Percentiles rank a stretch among this genome's conserved stretches.
Evolutionary conservation across 2,329 filamentous ascomycete species (phyloP).

Genomic region (Penicillium hesseltinei): DNA sequence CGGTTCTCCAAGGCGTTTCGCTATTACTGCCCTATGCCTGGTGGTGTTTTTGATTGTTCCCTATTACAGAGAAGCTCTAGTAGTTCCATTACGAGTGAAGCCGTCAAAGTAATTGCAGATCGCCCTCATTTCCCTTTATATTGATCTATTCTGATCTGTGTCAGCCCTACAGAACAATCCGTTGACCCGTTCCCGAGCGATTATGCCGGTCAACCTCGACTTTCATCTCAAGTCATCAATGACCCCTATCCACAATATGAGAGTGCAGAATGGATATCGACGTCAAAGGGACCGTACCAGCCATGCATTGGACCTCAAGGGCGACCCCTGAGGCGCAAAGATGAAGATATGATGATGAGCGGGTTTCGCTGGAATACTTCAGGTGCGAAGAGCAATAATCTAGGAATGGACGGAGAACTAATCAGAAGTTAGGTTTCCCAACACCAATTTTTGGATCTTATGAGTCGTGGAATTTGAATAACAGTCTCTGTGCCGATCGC

Average conservation of each 20-base stretch:
- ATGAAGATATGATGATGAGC: conserved; percentile 12
- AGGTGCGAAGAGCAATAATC: neutral
- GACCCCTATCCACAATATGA: conserved; percentile 14
- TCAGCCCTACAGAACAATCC: neutral
- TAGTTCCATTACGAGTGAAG: neutral
- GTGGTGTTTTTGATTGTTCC: neutral
- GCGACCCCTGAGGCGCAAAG: neutral
- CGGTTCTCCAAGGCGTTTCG: neutral
- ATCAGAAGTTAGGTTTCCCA: conserved; percentile 9
- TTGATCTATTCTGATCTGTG: conserved; percentile 1
- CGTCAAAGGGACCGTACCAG: conserved; percentile 2
- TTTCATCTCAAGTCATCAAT: neutral
- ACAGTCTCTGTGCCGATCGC: conserved; percentile 8
- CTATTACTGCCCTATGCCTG: neutral
- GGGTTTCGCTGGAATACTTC: conserved; percentile 10
- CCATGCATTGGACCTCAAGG: conserved; percentile 10
- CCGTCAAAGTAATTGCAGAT: neutral
- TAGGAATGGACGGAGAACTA: neutral
- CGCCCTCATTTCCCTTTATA: neutral
- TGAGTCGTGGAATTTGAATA: conserved; percentile 12
- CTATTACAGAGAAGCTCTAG: conserved; percentile 2
- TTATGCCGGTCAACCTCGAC: neutral
- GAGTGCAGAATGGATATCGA: neutral
- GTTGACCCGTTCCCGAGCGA: conserved; percentile 3
- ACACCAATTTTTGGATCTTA: conserved; percentile 14